Conservation (phyloP, 2,329 filamentous ascomycete species). For the Trichoderma breve region DNA sequence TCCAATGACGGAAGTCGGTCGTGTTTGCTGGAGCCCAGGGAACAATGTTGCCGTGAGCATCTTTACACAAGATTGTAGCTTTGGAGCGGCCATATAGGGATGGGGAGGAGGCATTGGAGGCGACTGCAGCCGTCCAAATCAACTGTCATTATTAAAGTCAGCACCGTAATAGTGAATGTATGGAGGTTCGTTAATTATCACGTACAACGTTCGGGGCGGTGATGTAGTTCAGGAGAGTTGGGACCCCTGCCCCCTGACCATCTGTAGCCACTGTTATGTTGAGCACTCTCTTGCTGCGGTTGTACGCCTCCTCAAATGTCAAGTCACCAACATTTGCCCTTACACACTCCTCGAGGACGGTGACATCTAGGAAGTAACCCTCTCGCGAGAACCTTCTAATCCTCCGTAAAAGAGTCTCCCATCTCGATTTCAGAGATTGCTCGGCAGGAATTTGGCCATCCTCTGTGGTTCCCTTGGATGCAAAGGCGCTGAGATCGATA, state of each 20-base stretch:
- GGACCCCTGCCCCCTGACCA: slow-evolving; percentile 70
- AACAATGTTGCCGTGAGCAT: slow-evolving; percentile 67
- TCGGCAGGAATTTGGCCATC: slow-evolving; percentile 34
- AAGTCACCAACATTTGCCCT: slow-evolving; percentile 81
- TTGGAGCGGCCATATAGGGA: slow-evolving; percentile 64
- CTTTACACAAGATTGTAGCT: slow-evolving; percentile 71
- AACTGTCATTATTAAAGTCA: slow-evolving; percentile 47
- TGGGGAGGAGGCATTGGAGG: slow-evolving; percentile 67
- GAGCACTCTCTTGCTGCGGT: slow-evolving; percentile 77
- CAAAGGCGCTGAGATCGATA: slow-evolving; percentile 81
- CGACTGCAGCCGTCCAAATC: slow-evolving; percentile 76
- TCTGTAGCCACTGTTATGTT: slow-evolving; percentile 88
- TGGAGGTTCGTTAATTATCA: slow-evolving; percentile 27
- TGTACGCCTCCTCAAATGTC: slow-evolving; percentile 91
- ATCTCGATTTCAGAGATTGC: slow-evolving; percentile 43
- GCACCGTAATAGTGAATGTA: background rate
- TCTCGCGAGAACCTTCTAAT: slow-evolving; percentile 67
- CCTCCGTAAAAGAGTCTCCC: slow-evolving; percentile 64
- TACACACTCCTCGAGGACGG: slow-evolving; percentile 79
- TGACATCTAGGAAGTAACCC: slow-evolving; percentile 81
- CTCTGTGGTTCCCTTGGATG: slow-evolving; percentile 37
- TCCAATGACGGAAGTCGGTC: slow-evolving; percentile 65
- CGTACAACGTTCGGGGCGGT: slow-evolving; percentile 88
- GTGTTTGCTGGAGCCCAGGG: slow-evolving; percentile 69
- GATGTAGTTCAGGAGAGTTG: slow-evolving; percentile 85